phyloP scores from a whole-genome alignment of 2,329 filamentous ascomycete species.

The Sarocladium oryzae region DNA sequence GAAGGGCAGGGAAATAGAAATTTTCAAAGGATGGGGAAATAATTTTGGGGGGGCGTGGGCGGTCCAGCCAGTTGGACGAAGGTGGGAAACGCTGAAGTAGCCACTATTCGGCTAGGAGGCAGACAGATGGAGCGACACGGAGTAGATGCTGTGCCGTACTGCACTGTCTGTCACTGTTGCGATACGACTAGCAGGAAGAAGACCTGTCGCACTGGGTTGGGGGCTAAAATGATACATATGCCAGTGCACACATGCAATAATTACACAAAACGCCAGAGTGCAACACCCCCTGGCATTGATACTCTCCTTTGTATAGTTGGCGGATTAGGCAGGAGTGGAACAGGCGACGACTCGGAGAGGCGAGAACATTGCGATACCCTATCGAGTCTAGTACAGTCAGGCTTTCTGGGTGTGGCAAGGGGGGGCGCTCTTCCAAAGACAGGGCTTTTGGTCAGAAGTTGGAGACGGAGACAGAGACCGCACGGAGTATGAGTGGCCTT shows the following conservation, averaged over 20 bases:
- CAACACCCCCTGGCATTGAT: no score
- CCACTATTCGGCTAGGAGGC: not conserved
- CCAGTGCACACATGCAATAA: not conserved
- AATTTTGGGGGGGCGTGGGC: constrained; percentile 6
- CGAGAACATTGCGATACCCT: constrained; percentile 2
- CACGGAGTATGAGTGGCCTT: no score
- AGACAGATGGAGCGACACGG: not conserved
- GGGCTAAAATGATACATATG: no score
- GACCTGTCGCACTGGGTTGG: no score
- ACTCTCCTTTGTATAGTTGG: not conserved
- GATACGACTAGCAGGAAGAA: no score
- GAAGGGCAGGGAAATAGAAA: constrained; percentile 5
- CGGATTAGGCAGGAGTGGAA: not conserved
- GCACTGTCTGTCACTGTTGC: not conserved
- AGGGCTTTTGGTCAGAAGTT: constrained; percentile 3
- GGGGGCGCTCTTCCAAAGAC: not conserved
- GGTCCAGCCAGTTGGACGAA: not conserved
- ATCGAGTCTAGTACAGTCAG: not conserved
- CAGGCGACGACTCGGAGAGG: not conserved
- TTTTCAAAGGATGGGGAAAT: constrained; percentile 10
- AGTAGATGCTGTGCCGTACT: not conserved
- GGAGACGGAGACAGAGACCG: not conserved
- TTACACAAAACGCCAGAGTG: not conserved
- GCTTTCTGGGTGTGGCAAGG: not conserved
- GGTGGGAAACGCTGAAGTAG: not conserved